Evolutionary conservation across 2,329 filamentous ascomycete genomes (phyloP), one percentile per base, ranked within the genome.

Genomic region (Microdochium paspali): DNA sequence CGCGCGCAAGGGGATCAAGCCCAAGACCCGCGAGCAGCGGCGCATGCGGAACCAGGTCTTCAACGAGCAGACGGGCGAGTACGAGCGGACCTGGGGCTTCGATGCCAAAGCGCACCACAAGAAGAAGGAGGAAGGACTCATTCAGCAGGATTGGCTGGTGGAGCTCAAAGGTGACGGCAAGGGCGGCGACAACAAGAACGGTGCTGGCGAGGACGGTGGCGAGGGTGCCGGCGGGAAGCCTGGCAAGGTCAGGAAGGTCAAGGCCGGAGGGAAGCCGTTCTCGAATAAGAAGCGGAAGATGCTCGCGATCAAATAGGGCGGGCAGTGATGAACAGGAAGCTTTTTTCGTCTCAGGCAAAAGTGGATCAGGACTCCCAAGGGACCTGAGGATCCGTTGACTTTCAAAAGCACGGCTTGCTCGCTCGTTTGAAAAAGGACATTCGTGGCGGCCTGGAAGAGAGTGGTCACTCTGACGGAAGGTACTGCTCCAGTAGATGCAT

Each of bases 41-140:
- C 67, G 74, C 68, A 77, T 54, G 46, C 77, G 80, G 65, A 85
- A 95, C 70, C 70, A 90, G 58, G 81, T 85, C 48, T 97, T 84
- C 66, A 89, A 97, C 66, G 87, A 95, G 67, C 81, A 76, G 50
- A 86, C 73, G 26, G 86, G 87, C 54, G 87, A 93, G 64, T 97
- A 90, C 89, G 86, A 89, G 62, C 85, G 87, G 53, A 90, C 90
- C 68, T 98, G 91, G 89, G 93, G 93, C 1, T 95, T 93, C 72
- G 59, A 61, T 52, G 58, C 56, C 21, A 44, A 44, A 24, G 42
- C 42, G 4, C 23, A 24, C 23, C 23, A 44, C 28, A 52, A 49
- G 24, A 86, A 91, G 71, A 93, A 93, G 67, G 91, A 93, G 74
- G 82, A 83, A 51, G 85, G 80, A 20, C 84, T 53, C 40, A 60